Base-by-base conservation (phyloP, 768 basidiomycete genomes). In the Lepiota brunneoincarnata region DNA sequence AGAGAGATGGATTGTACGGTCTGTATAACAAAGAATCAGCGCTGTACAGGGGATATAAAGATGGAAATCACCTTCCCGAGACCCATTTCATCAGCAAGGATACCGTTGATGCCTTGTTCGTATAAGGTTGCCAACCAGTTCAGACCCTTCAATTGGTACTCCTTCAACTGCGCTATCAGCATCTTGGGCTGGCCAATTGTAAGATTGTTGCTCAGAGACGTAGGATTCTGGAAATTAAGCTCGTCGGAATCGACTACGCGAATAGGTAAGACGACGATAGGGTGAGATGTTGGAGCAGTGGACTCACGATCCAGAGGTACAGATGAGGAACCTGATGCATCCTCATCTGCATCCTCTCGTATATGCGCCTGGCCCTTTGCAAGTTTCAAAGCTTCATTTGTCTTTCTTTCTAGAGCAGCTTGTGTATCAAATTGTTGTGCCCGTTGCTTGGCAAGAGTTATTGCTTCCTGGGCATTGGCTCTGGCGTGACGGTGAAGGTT, bases 61-160 rank as follows among this genome's bases (percentile, higher is more conserved):
- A 41, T 39, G 28, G 6, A 36, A 48, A 70, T 34, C 54, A 84
- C 90, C 80, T 93, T 93, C 59, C 90, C 90, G 9, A 93, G 82
- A 72, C 94, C 94, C 96, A 98, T 98, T 72, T 99, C 97, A 66
- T 99, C 97, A 2, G 97, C 97, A 18, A 99, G 80, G 63, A 99
- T 99, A 44, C 97, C 97, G 64, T 99, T 99, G 79, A 98, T 98
- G 41, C 97, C 97, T 69, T 98, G 96, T 67, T 98, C 97, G 64
- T 98, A 99, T 18, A 99, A 75, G 14, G 95, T 97, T 15, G 88
- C 97, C 21, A 99, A 76, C 97, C 97, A 99, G 59, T 97, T 98
- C 31, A 99, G 78, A 58, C 97, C 97, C 64, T 98, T 98, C 53
- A 99, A 70, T 67, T 99, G 97, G 67, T 98, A 99, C 68, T 99